Evolutionary conservation across 257 asterid genomes (phyloP), one percentile per base, ranked within the genome.

Genomic region (Solanum medicagineum): DNA sequence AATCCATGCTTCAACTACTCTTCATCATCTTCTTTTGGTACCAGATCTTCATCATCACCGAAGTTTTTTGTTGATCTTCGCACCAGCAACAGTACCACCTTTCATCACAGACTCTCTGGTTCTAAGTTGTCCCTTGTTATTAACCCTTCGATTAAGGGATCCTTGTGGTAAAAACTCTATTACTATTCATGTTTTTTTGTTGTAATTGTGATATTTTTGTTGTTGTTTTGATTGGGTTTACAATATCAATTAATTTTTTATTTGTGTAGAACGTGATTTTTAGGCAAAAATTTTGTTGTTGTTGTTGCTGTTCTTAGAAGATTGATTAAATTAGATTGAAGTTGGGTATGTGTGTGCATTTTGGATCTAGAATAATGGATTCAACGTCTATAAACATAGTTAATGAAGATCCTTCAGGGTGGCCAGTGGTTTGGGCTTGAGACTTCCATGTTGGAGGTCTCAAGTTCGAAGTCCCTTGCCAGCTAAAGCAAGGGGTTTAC

Each of bases 1-100:
- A 51, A 69, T 84, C 81, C 92, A 36, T 29, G 83, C 36, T 12
- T 85, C 36, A 51, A 68, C 26, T 66, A 62, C 85, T 77, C 20
- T 59, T 85, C 88, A 24, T 77, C 55, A 12, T 9, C 81, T 13
- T 12, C 82, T n/a, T 51, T 57, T 57, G 73, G 74, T 16, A 53
- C 68, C 87, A 74, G 94, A 88, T 89, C 94, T 22, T 84, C 90
- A 1, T 85, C 85, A 24, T 85, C 89, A n/a, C 92, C 93, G 68
- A 85, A 89, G 42, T 91, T 84, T 82, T 90, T 90, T 74, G 86
- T 92, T 63, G 92, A 89, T 89, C 91, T 85, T 54, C 90, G 90
- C 77, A 55, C 63, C 49, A 80, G 19, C 22, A 70, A 53, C 62
- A 80, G 26, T 85, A 80, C 81, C 87, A 85, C 89, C 59, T 85